These are phyloP conservation scores for Pisolithus tinctorius DNA, from an alignment of 768 basidiomycete genomes.

Conservation along the genomic window DNA sequence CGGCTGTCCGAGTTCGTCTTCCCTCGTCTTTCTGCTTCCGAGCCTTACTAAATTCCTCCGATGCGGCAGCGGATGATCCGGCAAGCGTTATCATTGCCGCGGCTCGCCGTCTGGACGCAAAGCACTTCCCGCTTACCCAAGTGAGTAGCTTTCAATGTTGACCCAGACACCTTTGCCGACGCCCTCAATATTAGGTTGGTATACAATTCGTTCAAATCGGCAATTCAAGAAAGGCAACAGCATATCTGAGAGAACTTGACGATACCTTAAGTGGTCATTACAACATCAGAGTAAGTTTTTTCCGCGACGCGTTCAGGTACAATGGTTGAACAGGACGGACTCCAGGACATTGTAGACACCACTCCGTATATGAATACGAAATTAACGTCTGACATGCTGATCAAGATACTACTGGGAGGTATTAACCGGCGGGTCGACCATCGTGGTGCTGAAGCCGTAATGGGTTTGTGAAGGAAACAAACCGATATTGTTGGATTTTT, in stretches of 20 bases:
- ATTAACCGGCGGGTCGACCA: constrained; percentile 51
- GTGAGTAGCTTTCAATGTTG: constrained; percentile 21
- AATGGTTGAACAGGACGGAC: neutral
- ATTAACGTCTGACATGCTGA: constrained; percentile 41
- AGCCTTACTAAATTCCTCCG: neutral
- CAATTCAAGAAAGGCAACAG: constrained; percentile 30
- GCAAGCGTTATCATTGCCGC: constrained; percentile 39
- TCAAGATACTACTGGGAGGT: constrained; percentile 61
- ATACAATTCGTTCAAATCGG: constrained; percentile 75
- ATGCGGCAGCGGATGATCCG: constrained; percentile 43
- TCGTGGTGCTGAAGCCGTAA: constrained; percentile 20
- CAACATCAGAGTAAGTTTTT: constrained; percentile 36
- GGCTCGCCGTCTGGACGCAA: constrained; percentile 45
- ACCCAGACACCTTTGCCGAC: neutral
- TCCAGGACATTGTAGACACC: constrained; percentile 66
- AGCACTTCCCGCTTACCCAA: constrained; percentile 47
- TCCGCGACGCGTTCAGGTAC: neutral
- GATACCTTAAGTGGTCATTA: constrained; percentile 40
- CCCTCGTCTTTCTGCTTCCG: neutral
- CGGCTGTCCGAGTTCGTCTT: constrained; percentile 47
- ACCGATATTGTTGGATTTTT: neutral
- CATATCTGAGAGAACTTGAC: constrained; percentile 49
- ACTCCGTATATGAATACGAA: constrained; percentile 43
- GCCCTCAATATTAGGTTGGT: constrained; percentile 38
- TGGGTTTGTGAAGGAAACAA: constrained; percentile 1